A percentile compares a stretch with the other conserved stretches of the same genome.
Conservation (phyloP, 139 green algal species). For the Coelastrella sp. region DNA sequence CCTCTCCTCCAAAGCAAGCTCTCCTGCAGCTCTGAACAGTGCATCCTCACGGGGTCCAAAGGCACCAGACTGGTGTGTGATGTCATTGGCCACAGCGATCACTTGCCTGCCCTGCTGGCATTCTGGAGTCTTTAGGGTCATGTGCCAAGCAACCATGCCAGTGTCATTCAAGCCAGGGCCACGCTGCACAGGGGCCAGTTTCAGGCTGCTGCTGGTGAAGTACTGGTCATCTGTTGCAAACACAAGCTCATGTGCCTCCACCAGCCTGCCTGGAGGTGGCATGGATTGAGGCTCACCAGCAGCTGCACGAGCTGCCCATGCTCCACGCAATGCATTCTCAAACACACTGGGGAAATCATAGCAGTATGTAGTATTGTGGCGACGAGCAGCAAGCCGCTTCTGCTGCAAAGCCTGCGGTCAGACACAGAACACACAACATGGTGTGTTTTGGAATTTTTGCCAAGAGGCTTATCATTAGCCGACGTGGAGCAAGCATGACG, state of each 20-base stretch:
- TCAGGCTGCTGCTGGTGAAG: constrained; percentile 49
- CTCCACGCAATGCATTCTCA: constrained; percentile 83
- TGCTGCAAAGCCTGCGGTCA: constrained; percentile 33
- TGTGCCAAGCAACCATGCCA: constrained; percentile 94
- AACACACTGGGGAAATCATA: constrained; percentile 98
- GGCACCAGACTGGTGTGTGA: constrained; percentile 90
- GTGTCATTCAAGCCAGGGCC: constrained; percentile 78
- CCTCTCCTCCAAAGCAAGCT: constrained; percentile 81
- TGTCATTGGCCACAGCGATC: constrained; percentile 97
- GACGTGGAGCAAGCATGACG: no score
- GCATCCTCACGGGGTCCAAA: constrained; percentile 94
- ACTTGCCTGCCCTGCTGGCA: constrained; percentile 75
- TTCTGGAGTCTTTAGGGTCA: constrained; percentile 91
- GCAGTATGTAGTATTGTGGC: constrained; percentile 75
- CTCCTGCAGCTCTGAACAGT: constrained; percentile 88
- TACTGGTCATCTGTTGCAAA: constrained; percentile 51
- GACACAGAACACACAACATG: not conserved
- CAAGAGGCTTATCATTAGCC: no score
- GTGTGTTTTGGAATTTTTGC: no score
- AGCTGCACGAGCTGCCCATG: constrained; percentile 69
- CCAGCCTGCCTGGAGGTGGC: constrained; percentile 68
- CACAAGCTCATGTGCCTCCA: constrained; percentile 83
- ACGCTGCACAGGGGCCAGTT: constrained; percentile 50
- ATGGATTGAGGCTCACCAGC: constrained; percentile 58
- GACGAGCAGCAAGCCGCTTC: constrained; percentile 47